A percentile compares a stretch with the other conserved stretches of the same genome.
These are phyloP conservation scores for Gypsophila paniculata DNA, from an alignment of 179 eudicot genomes.

Conservation along the genomic window DNA sequence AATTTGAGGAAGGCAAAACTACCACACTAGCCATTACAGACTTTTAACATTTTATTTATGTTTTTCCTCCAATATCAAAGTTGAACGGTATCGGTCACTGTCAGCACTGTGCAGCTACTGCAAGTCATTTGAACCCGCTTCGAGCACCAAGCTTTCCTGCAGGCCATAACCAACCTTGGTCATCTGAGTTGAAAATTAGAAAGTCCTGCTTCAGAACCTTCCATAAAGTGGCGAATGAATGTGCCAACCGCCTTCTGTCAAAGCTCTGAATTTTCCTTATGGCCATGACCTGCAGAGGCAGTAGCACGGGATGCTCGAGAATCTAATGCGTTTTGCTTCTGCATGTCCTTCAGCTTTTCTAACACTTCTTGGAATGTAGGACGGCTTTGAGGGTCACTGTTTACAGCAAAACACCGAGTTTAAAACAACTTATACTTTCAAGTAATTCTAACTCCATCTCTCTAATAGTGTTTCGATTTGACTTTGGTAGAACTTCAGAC, in stretches of 20 bases:
- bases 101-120: not conserved
- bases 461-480: not conserved
- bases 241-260: not conserved
- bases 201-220: not conserved
- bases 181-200: slow-evolving; percentile 17
- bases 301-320: slow-evolving; percentile 50
- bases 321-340: slow-evolving; percentile 47
- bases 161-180: slow-evolving; percentile 12
- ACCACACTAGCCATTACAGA: not conserved
- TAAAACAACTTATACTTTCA: not conserved
- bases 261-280: slow-evolving; percentile 25
- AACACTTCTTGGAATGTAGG: slow-evolving; percentile 78
- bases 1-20: not conserved
- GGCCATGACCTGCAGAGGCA: slow-evolving; percentile 34
- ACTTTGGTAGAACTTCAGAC: no score
- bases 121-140: not conserved
- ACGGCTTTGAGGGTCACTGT: slow-evolving; percentile 69
- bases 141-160: not conserved
- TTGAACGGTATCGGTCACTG: not conserved
- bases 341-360: slow-evolving; percentile 76
- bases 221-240: not conserved
- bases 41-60: not conserved
- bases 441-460: no score
- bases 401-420: slow-evolving; percentile 1
- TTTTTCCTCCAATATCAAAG: not conserved